Evolutionary conservation across 2,329 filamentous ascomycete genomes (phyloP).

Genomic region (Fusarium sterilihyphosum): DNA sequence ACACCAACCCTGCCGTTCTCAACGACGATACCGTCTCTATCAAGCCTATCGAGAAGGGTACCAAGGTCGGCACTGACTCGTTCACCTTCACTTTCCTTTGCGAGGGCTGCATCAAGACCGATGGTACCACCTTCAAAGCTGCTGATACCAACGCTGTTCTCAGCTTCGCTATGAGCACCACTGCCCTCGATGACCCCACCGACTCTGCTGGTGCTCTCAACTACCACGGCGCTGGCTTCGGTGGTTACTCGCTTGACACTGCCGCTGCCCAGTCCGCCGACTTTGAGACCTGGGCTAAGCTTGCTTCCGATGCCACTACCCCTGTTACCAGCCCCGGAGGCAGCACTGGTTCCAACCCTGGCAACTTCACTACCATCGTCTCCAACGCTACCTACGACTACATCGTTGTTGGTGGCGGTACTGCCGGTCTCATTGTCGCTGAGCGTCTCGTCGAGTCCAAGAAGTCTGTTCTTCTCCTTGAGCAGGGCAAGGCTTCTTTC

Average conservation of each 20-base stretch:
- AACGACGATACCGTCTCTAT: slow-evolving; percentile 61
- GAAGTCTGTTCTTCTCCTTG: slow-evolving; percentile 71
- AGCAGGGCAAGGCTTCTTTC: slow-evolving; percentile 62
- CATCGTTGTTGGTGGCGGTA: slow-evolving; percentile 71
- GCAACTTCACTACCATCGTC: slow-evolving; percentile 46
- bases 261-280: slow-evolving; percentile 54
- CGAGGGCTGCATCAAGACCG: slow-evolving; percentile 63
- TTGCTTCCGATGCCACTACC: slow-evolving; percentile 54
- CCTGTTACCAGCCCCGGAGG: slow-evolving; percentile 35
- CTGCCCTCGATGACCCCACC: slow-evolving; percentile 52
- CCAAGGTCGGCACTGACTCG: slow-evolving; percentile 64
- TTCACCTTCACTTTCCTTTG: slow-evolving; percentile 75
- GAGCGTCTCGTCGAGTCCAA: slow-evolving; percentile 68
- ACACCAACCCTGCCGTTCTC: slow-evolving; percentile 67
- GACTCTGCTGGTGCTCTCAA: slow-evolving; percentile 48
- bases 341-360: slow-evolving; percentile 38
- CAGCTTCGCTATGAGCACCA: slow-evolving; percentile 65
- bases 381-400: slow-evolving; percentile 63
- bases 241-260: slow-evolving; percentile 55
- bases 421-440: slow-evolving; percentile 68
- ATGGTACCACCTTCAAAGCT: slow-evolving; percentile 56
- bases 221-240: slow-evolving; percentile 55
- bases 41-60: slow-evolving; percentile 68
- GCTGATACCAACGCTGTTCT: slow-evolving; percentile 57
- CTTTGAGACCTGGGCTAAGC: slow-evolving; percentile 52